phyloP scores from a whole-genome alignment of 202 grass and related monocot genomes.

The Hordeum pubiflorum region DNA sequence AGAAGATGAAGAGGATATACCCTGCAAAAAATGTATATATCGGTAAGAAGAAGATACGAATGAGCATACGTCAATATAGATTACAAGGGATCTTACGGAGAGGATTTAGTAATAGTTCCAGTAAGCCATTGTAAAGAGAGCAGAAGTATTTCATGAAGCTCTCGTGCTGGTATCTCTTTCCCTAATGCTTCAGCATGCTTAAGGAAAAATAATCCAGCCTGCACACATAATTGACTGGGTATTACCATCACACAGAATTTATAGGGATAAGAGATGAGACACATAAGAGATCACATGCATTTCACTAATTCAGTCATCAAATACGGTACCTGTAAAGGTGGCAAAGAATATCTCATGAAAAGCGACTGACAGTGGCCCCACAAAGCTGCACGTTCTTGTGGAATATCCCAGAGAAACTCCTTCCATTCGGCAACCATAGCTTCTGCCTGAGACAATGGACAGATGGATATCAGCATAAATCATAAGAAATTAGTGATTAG shows the following conservation, averaged over 20 bases:
- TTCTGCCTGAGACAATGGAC: constrained; percentile 57
- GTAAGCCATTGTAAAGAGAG: constrained; percentile 95
- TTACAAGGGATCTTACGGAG: constrained; percentile 58
- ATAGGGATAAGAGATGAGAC: not conserved
- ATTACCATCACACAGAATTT: constrained; percentile 13
- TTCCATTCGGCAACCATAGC: constrained; percentile 98
- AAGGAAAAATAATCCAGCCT: constrained; percentile 94
- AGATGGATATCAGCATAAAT: constrained; percentile 16
- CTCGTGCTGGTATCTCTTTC: constrained; percentile 74
- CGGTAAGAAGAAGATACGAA: constrained; percentile 10
- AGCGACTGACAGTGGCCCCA: constrained; percentile 94
- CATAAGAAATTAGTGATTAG: not conserved
- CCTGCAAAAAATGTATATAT: constrained; percentile 39
- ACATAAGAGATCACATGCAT: not conserved
- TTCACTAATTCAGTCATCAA: constrained; percentile 1
- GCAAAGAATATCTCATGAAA: constrained; percentile 80
- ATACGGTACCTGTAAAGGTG: constrained; percentile 53
- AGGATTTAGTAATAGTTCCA: constrained; percentile 84
- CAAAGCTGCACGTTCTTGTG: constrained; percentile 90
- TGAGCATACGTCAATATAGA: not conserved
- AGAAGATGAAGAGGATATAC: constrained; percentile 95
- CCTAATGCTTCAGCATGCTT: constrained; percentile 89
- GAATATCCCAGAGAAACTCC: constrained; percentile 97
- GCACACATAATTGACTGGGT: constrained; percentile 14
- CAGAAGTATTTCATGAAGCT: constrained; percentile 91